Evolutionary conservation across 2,329 filamentous ascomycete genomes (phyloP), one percentile per base, ranked within the genome.

Genomic region (Verticillium alfalfae): DNA sequence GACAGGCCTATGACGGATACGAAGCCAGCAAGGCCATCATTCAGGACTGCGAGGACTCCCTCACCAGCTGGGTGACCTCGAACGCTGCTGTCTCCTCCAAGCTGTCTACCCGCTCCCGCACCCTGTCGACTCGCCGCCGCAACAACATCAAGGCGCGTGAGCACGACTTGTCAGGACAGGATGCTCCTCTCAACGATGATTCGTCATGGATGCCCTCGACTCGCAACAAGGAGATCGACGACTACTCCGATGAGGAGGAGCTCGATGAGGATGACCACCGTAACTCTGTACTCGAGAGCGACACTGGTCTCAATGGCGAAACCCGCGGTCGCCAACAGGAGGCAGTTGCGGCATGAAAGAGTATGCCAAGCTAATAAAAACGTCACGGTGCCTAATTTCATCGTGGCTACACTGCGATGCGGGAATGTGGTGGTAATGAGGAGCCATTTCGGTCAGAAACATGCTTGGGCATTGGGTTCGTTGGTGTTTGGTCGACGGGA

Each of bases 11-110:
- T 73, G 95, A 99, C 72, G 95, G 95, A 65, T 99, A 99, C 74
- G 95, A 99, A 76, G 93, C 93, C 65, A 96, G 92, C 85, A 98
- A 97, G 81, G 94, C 91, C 66, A 98, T 99, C 78, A 98, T 99
- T 72, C 95, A 99, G 80, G 95, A 99, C 78, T 99, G 95, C 76
- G 95, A 99, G 79, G 93, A 98, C 73, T 86, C 95, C 1, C 88
- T 99, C 64, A 97, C 93, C 75, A 97, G 97, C 82, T 99, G 95
- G 95, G 93, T 98, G 45, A 85, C 88, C 62, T 89, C 92, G 70
- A 95, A 96, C 72, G 94, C 95, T 6, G 89, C 92, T 56, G 93
- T 99, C 68, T 90, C 85, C 61, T 89, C 93, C 66, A 93, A 92
- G 75, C 87, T 99, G 57, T 97, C 92, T 5, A 90, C 88, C 18